Percentiles rank a stretch among this genome's conserved stretches.
phyloP scores from a whole-genome alignment of 345 rosid genomes.

The Euphorbia lathyris region DNA sequence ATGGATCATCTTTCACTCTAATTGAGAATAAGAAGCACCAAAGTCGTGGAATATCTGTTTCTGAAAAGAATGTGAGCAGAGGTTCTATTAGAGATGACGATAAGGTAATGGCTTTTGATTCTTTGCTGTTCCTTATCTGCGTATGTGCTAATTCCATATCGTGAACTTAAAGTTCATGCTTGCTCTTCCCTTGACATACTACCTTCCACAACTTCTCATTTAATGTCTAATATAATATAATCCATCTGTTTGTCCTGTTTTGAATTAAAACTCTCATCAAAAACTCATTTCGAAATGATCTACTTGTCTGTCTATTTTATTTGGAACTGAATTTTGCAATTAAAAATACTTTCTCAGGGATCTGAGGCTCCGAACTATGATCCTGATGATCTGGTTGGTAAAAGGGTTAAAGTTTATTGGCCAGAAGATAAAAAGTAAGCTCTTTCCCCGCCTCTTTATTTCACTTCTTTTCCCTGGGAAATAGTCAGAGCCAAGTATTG shows the following conservation, averaged over 20 bases:
- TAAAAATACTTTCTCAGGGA: constrained; percentile 49
- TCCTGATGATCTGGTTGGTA: constrained; percentile 54
- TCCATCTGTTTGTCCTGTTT: no score
- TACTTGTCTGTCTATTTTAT: no score
- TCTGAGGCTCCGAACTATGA: constrained; percentile 44
- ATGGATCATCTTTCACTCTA: constrained; percentile 46
- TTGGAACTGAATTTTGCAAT: constrained; percentile 25
- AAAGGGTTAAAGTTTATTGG: constrained; percentile 89
- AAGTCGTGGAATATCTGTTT: constrained; percentile 41
- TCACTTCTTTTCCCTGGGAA: no score
- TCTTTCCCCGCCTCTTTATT: not conserved
- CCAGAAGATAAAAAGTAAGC: constrained; percentile 72
- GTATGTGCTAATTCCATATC: not conserved
- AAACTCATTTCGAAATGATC: no score
- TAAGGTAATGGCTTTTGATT: constrained; percentile 33
- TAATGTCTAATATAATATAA: no score
- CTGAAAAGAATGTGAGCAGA: constrained; percentile 42
- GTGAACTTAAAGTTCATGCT: no score
- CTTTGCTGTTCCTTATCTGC: constrained; percentile 9
- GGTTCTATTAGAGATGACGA: constrained; percentile 48
- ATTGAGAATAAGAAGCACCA: constrained; percentile 49
- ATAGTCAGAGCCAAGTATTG: no score
- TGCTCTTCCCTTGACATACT: no score
- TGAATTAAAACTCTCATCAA: constrained; percentile 32
- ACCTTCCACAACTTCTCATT: no score